Percentiles rank a stretch among this genome's conserved stretches.
Evolutionary conservation across 2,329 filamentous ascomycete genomes (phyloP).

Genomic region (Metarhizium sp.): DNA sequence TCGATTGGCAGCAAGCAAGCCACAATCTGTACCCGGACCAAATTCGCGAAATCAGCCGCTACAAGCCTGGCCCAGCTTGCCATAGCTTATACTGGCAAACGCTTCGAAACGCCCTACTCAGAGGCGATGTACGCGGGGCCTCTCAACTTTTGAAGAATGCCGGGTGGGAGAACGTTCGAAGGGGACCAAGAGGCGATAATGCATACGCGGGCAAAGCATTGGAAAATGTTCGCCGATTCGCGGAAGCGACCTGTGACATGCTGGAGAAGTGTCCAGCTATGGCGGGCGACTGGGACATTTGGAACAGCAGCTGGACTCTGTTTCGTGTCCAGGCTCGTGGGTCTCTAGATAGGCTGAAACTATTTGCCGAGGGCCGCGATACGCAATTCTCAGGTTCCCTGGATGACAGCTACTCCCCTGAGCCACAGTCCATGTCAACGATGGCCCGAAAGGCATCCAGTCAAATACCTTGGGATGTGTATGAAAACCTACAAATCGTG

Average conservation of each 20-base stretch:
- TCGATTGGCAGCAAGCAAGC: conserved; percentile 72
- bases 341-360: conserved; percentile 60
- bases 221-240: conserved; percentile 66
- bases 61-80: conserved; percentile 63
- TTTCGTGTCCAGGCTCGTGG: conserved; percentile 69
- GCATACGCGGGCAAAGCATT: conserved; percentile 69
- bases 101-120: conserved; percentile 63
- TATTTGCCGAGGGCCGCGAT: conserved; percentile 69
- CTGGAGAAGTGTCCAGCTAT: conserved; percentile 65
- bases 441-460: conserved; percentile 71
- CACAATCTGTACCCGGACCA: conserved; percentile 66
- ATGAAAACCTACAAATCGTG: conserved; percentile 70
- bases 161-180: conserved; percentile 68
- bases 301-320: conserved; percentile 70
- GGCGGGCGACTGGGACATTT: conserved; percentile 71
- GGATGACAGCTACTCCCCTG: conserved; percentile 25
- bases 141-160: conserved; percentile 62
- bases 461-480: conserved; percentile 81
- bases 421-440: conserved; percentile 48
- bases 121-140: conserved; percentile 62
- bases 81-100: conserved; percentile 79
- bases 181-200: conserved; percentile 52
- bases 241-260: conserved; percentile 57
- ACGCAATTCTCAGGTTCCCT: conserved; percentile 25
- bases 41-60: conserved; percentile 51